Evolutionary conservation across 2,329 filamentous ascomycete species (phyloP).

Genomic region (Amauroascus niger): DNA sequence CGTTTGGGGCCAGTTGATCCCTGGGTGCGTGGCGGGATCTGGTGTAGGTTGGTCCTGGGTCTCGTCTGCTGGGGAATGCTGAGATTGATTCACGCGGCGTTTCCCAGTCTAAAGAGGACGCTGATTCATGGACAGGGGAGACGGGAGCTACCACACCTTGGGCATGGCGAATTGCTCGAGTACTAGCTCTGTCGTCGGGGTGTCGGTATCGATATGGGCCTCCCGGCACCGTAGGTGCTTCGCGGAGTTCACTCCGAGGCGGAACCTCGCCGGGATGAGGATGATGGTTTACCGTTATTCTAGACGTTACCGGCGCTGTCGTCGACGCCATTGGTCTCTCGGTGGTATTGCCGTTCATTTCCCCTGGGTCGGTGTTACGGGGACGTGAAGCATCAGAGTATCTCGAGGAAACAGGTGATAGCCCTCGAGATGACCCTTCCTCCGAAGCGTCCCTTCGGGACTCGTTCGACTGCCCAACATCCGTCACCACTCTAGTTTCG

Average conservation of each 20-base stretch:
- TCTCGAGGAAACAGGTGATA: conserved; percentile 2
- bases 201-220: neutral
- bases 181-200: conserved; percentile 8
- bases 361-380: neutral
- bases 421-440: neutral
- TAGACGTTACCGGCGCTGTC: neutral
- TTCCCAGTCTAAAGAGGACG: conserved; percentile 1
- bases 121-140: neutral
- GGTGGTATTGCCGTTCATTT: neutral
- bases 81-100: conserved; percentile 9
- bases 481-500: conserved; percentile 18
- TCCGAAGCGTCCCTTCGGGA: conserved; percentile 5
- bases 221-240: neutral
- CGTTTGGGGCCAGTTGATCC: neutral
- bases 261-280: neutral
- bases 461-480: conserved; percentile 20
- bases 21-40: neutral
- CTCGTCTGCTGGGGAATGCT: neutral
- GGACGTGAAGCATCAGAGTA: neutral
- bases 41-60: neutral
- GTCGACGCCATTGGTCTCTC: neutral
- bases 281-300: neutral
- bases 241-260: neutral
- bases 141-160: conserved; percentile 6
- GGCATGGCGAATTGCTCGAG: conserved; percentile 10